phyloP scores from a whole-genome alignment of 768 basidiomycete genomes.

The Sistotremastrum suecicum region DNA sequence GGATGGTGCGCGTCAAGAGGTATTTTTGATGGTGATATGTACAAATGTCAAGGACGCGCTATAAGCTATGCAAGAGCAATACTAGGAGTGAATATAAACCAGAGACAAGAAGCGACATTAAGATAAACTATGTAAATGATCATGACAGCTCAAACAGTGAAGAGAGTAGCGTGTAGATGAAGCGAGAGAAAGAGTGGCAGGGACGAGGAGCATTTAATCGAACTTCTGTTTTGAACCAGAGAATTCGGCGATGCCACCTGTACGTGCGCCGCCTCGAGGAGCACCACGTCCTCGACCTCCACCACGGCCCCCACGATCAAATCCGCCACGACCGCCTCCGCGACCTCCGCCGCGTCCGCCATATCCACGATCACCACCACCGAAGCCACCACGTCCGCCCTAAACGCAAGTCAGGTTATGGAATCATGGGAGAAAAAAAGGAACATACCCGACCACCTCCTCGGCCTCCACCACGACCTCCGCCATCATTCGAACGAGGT shows the following conservation, averaged over 20 bases:
- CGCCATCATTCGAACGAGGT: conserved; percentile 53
- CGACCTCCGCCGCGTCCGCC: conserved; percentile 18
- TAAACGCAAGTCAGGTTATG: conserved; percentile 2
- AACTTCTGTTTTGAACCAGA: conserved; percentile 64
- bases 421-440: background rate
- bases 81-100: background rate
- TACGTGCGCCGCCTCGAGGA: conserved; percentile 32
- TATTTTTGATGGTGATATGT: too few species aligned
- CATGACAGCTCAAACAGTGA: background rate
- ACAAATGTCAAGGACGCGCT: too few species aligned
- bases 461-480: conserved; percentile 30
- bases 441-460: conserved; percentile 11
- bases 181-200: background rate
- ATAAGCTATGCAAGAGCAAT: too few species aligned
- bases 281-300: conserved; percentile 24
- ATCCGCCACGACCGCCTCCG: conserved; percentile 30
- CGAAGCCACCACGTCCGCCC: conserved; percentile 19
- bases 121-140: background rate
- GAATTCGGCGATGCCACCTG: conserved; percentile 47
- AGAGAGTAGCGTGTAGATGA: background rate
- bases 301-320: conserved; percentile 31
- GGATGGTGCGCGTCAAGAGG: too few species aligned
- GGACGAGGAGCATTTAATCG: conserved; percentile 7
- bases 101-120: background rate
- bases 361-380: conserved; percentile 20